Evolutionary conservation across 208 protist species (phyloP), one percentile per base, ranked within the genome.

Genomic region (Wallacemonas rigidus): DNA sequence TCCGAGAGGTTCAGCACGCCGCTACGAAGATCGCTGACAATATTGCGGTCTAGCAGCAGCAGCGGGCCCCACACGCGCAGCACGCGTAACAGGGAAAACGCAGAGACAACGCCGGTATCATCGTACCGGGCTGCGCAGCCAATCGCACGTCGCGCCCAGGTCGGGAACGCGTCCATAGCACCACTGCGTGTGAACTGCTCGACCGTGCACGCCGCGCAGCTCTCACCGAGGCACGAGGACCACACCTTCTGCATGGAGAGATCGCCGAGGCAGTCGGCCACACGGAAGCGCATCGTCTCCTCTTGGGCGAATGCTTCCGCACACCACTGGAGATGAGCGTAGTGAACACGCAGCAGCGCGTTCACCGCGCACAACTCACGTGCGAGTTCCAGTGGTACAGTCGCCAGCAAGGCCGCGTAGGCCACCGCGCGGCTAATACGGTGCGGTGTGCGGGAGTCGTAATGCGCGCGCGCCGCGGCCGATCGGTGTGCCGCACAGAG

Each of bases 11-110:
- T 72, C 72, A 93, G 72, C n/a, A 82, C 60, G 36, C 86, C 87
- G 51, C 71, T 77, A 50, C 62, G 67, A 60, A 93, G 69, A 68
- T 93, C 86, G 45, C 87, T 77, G 54, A 68, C 72, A 70, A 97
- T 74, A 77, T 90, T 93, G 65, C 79, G 72, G 58, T 90, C 85
- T 35, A 97, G 78, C 62, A 95, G 69, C 48, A 88, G 72, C 69
- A 97, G 85, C 48, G 92, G 90, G 15, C 92, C 92, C 90, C 89
- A 97, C 55, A 97, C 79, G 53, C 64, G 67, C 15, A 97, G 77
- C 12, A 97, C 82, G n/a, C 83, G 75, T 15, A 88, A 77, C 72
- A 97, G 68, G 17, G 85, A 82, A 68, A 88, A 94, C 44, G 95
- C 72, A 3, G 90, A 94, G 44, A 95, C 76, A 9, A 97, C 86